Conservation (phyloP, 2,329 filamentous ascomycete genomes). For the Neofusicoccum kwambonambiense region DNA sequence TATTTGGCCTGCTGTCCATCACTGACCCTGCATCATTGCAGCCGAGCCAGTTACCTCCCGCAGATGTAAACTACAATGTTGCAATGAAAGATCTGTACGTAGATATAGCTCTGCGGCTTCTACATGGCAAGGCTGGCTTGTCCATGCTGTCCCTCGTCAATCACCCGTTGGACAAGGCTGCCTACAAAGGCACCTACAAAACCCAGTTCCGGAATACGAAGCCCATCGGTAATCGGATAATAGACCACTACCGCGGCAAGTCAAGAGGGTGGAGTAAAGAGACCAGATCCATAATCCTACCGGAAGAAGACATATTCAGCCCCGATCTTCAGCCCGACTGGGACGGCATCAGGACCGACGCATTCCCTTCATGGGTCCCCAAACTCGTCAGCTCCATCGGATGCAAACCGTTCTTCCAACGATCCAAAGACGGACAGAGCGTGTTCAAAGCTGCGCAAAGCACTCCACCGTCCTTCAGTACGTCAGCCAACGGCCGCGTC, state of each 20-base stretch:
- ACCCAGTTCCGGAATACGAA: not conserved
- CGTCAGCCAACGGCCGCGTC: not conserved
- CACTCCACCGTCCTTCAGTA: not conserved
- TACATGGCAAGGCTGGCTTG: not conserved
- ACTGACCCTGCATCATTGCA: not conserved
- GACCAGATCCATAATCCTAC: not conserved
- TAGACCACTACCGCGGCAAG: not conserved
- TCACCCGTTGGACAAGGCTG: not conserved
- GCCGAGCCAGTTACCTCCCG: not conserved
- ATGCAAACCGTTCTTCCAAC: not conserved
- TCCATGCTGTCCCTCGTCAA: not conserved
- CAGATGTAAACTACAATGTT: not conserved
- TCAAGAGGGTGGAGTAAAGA: not conserved
- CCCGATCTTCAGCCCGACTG: not conserved
- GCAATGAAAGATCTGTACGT: not conserved
- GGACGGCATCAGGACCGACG: not conserved
- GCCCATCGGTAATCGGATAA: not conserved
- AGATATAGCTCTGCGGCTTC: not conserved
- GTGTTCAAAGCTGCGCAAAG: not conserved
- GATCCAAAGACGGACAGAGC: not conserved
- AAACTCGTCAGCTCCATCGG: not conserved
- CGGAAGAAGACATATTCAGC: not conserved
- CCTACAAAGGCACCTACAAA: not conserved
- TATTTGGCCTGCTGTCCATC: not conserved
- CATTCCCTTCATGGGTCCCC: not conserved